Conservation (phyloP, 2,329 filamentous ascomycete genomes). For the Salinomyces thailandicus region DNA sequence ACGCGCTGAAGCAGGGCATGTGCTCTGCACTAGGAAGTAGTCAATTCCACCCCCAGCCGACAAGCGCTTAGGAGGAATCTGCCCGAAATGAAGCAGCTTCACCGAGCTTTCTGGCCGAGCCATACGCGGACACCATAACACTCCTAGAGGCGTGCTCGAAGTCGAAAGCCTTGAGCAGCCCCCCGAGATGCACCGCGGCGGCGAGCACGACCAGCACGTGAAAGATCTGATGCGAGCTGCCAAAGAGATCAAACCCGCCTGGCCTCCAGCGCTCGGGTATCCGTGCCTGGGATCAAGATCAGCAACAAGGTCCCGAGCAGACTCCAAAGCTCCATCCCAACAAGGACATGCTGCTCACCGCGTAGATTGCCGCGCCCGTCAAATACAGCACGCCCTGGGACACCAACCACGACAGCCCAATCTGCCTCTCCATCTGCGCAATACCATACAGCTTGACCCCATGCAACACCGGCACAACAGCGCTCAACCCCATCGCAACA, state of each 20-base stretch:
- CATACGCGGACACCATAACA: conserved; percentile 6
- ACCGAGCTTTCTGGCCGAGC: conserved; percentile 5
- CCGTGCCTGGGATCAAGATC: no score
- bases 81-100: no score
- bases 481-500: conserved; percentile 72
- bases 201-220: conserved; percentile 81
- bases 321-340: background rate
- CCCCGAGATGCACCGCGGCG: conserved; percentile 68
- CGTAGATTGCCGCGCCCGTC: conserved; percentile 74
- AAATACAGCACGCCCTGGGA: conserved; percentile 78
- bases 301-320: conserved; percentile 1
- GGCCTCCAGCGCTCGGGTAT: conserved; percentile 74
- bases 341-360: conserved; percentile 44
- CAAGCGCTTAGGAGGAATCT: no score
- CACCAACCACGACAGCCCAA: conserved; percentile 72
- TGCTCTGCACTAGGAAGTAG: no score
- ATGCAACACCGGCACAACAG: conserved; percentile 72
- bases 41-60: no score
- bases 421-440: conserved; percentile 54
- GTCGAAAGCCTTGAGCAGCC: conserved; percentile 76
- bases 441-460: conserved; percentile 59
- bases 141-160: conserved; percentile 50
- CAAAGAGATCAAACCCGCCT: conserved; percentile 78
- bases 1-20: no score
- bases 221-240: conserved; percentile 92